Base-by-base conservation (phyloP, 2,329 filamentous ascomycete genomes). In the Claviceps sp. region DNA sequence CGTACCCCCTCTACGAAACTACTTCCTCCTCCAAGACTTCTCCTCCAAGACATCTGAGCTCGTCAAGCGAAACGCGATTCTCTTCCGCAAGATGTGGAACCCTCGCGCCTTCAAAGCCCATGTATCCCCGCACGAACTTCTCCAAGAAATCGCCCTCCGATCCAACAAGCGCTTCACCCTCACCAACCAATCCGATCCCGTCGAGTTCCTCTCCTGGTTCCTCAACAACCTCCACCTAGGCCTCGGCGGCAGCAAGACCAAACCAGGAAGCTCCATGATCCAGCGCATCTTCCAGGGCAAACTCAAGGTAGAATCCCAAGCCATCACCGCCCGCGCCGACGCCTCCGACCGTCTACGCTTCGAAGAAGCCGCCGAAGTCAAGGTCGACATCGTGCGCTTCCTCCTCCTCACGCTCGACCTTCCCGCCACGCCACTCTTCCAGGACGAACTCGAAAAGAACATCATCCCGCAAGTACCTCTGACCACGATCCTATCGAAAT, bases 41-140 rank as follows among this genome's bases (percentile, higher is more conserved):
- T 76, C 96, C 49, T 75, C 76, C 11, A 77, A 76, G 53, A 83
- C 68, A 30, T 60, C 88, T 2, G 89, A 97, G 69, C 80, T 98
- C 38, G 88, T 87, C 51, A 85, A 93, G 65, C 82, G 93, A 11
- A 90, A 91, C 64, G 87, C 86, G 59, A 93, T 89, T 51, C 77
- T 98, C 19, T 82, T 97, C 55, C 86, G 93, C 65, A 98, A 98
- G 71, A 88, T 98, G 58, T 98, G 93, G 93, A 98, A 98, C 65
- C 85, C 90, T 2, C 85, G 87, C 59, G 91, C 93, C 10, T 98
- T 98, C 77, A 94, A 95, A 68, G 84, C 85, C 4, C 93, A 98
- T 68, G 93, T 98, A 50, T 97, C 91, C 10, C 93, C 93, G 0
- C 93, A 98, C 73, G 93, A 98, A 69, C 78, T 98, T 34, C 82